phyloP scores from a whole-genome alignment of 495 filamentous ascomycete genomes.

The Letharia lupina region DNA sequence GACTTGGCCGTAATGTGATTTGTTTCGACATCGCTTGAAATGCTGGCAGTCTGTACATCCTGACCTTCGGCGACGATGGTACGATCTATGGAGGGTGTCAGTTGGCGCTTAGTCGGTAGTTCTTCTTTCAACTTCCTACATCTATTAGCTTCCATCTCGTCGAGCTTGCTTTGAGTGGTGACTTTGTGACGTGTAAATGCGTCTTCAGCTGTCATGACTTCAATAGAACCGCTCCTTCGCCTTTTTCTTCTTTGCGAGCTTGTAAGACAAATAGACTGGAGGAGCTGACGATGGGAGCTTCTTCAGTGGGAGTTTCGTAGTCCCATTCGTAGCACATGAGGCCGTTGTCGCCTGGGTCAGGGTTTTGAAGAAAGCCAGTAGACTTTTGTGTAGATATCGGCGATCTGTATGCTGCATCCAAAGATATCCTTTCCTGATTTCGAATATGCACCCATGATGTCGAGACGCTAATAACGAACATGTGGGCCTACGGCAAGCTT shows the following conservation, averaged over 20 bases:
- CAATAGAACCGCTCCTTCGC: conserved; percentile 6
- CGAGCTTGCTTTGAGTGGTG: conserved; percentile 2
- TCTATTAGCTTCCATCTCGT: conserved; percentile 6
- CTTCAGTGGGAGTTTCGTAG: conserved; percentile 10
- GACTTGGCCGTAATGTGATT: background rate
- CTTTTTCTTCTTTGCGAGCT: conserved; percentile 9
- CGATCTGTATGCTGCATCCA: conserved; percentile 4
- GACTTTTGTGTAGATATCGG: conserved; percentile 17
- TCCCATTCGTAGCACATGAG: conserved; percentile 16
- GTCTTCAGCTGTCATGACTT: conserved; percentile 11
- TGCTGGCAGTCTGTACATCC: no score
- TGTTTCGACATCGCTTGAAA: background rate
- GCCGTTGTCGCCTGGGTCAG: background rate
- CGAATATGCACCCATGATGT: conserved; percentile 4
- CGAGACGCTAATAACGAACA: conserved; percentile 34
- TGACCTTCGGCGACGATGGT: no score
- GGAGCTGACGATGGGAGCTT: conserved; percentile 17
- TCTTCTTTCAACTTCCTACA: background rate
- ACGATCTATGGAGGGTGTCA: no score
- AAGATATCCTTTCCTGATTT: conserved; percentile 8
- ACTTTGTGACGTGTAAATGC: conserved; percentile 10
- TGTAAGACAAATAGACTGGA: conserved; percentile 9
- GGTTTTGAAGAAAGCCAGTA: conserved; percentile 7
- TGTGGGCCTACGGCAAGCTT: conserved; percentile 38
- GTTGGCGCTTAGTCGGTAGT: background rate